phyloP scores from a whole-genome alignment of 345 rosid genomes.

The Lepidium africanum region DNA sequence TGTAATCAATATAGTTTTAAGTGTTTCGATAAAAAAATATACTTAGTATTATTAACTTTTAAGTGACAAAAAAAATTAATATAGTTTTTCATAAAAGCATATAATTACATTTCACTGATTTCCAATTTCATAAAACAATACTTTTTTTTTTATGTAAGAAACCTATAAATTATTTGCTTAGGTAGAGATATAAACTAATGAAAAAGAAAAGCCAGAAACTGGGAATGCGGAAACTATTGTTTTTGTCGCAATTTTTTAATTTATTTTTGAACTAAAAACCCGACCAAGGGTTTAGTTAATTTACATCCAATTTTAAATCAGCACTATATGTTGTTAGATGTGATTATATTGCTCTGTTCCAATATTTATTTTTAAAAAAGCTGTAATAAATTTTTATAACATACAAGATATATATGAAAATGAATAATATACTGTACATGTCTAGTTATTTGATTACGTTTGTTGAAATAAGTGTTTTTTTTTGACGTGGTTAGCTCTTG shows the following conservation, averaged over 20 bases:
- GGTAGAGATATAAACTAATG: neutral
- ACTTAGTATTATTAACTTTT: too few relatives aligned
- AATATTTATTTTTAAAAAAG: neutral
- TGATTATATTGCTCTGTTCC: neutral
- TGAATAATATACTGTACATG: too few relatives aligned
- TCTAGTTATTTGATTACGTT: neutral
- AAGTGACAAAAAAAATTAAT: too few relatives aligned
- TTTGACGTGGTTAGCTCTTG: neutral
- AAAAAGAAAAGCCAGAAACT: conserved; percentile 8
- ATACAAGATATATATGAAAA: neutral
- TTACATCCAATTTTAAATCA: neutral
- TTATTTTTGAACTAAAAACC: neutral
- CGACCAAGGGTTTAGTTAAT: neutral
- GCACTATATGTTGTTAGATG: neutral
- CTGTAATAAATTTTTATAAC: neutral
- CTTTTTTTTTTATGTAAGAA: too few relatives aligned
- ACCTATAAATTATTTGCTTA: too few relatives aligned
- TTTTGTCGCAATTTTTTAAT: neutral
- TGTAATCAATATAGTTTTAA: too few relatives aligned
- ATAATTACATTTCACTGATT: too few relatives aligned
- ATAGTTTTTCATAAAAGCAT: too few relatives aligned
- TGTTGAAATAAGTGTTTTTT: neutral
- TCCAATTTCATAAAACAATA: too few relatives aligned
- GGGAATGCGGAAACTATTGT: conserved; percentile 14
- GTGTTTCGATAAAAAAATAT: too few relatives aligned